A percentile compares a stretch with the other conserved stretches of the same genome.
These are phyloP conservation scores for Coemansia sp. DNA, from an alignment of 192 early-diverging fungal genomes.

Conservation along the genomic window DNA sequence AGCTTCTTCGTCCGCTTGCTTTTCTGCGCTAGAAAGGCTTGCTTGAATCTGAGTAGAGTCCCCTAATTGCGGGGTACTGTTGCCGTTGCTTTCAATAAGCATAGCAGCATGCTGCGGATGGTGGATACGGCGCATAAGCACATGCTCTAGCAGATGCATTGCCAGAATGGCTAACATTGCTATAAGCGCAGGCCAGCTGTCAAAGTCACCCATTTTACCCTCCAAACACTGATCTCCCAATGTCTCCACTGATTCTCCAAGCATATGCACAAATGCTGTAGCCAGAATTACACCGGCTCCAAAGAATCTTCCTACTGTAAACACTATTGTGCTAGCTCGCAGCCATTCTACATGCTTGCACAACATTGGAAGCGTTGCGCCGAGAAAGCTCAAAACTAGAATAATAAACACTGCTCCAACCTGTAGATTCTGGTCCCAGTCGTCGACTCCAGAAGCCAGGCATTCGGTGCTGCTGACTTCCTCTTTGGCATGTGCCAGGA, in stretches of 20 bases:
- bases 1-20: not conserved
- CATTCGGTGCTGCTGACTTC: constrained; percentile 16
- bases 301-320: constrained; percentile 58
- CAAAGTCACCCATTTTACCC: constrained; percentile 51
- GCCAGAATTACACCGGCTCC: constrained; percentile 72
- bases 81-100: constrained; percentile 1
- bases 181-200: constrained; percentile 57
- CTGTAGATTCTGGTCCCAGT: constrained; percentile 53
- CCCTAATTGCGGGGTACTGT: not conserved
- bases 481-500: not conserved
- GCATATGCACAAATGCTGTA: constrained; percentile 78
- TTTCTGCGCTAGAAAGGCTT: not conserved
- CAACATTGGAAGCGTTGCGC: constrained; percentile 56
- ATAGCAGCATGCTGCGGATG: not conserved
- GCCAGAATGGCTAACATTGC: constrained; percentile 64
- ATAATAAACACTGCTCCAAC: constrained; percentile 59
- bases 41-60: not conserved
- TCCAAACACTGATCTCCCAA: constrained; percentile 62
- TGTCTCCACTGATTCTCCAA: constrained; percentile 57
- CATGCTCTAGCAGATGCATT: constrained; percentile 67
- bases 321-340: constrained; percentile 19
- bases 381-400: constrained; percentile 53
- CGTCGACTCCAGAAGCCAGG: constrained; percentile 31
- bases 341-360: constrained; percentile 38
- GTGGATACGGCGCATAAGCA: constrained; percentile 24